These are phyloP conservation scores for Fomitopsis palustris DNA, from an alignment of 1,284 basidiomycete genomes.

Conservation along the genomic window DNA sequence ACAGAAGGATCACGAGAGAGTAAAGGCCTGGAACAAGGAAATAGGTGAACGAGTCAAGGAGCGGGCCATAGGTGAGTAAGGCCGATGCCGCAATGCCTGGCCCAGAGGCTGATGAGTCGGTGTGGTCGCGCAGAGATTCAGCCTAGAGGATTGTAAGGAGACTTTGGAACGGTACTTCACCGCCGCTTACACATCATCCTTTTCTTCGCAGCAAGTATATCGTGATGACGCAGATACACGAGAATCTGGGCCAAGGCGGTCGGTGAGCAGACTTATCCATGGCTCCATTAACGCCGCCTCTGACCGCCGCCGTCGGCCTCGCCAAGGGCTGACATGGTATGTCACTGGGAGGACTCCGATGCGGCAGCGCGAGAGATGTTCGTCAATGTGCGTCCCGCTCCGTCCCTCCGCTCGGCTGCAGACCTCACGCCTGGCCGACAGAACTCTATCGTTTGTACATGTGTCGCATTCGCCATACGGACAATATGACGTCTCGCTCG, in stretches of 20 bases:
- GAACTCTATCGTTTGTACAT: constrained; percentile 75
- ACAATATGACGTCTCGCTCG: constrained; percentile 34
- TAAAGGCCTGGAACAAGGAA: constrained; percentile 75
- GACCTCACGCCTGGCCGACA: constrained; percentile 22
- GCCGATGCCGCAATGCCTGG: background rate
- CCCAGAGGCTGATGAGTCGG: constrained; percentile 6
- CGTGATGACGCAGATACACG: constrained; percentile 76
- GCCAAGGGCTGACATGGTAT: constrained; percentile 55
- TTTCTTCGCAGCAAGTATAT: constrained; percentile 65
- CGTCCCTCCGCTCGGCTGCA: background rate
- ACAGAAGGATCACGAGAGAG: constrained; percentile 60
- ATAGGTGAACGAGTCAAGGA: constrained; percentile 79
- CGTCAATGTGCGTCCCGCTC: constrained; percentile 48
- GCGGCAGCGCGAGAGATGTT: constrained; percentile 67
- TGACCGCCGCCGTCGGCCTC: constrained; percentile 3
- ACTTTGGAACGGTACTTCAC: background rate
- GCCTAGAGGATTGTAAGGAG: constrained; percentile 71
- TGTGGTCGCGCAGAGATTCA: constrained; percentile 52
- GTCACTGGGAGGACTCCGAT: constrained; percentile 76
- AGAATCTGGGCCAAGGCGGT: constrained; percentile 77
- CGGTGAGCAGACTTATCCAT: constrained; percentile 43
- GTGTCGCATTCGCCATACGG: constrained; percentile 68
- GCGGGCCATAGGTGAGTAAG: constrained; percentile 57
- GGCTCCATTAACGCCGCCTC: constrained; percentile 1
- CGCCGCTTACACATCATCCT: constrained; percentile 1